A percentile compares a stretch with the other conserved stretches of the same genome.
Evolutionary conservation across 441 rosid genomes (phyloP).

Genomic region (Euphorbia celastroides): DNA sequence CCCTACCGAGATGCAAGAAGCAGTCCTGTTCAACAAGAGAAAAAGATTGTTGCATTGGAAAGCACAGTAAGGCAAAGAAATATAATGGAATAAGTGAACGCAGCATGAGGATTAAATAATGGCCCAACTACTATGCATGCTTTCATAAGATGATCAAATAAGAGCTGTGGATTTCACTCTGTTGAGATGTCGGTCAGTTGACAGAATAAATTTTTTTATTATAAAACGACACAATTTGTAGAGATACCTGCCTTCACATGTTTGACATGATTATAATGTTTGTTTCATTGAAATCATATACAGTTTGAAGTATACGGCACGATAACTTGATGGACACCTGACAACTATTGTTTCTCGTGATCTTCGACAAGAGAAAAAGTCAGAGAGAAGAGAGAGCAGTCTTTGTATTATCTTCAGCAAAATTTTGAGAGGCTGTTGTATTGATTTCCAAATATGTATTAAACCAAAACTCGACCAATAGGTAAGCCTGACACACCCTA

Average conservation of each 20-base stretch:
- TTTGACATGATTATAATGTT: neutral
- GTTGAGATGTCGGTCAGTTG: conserved; percentile 42
- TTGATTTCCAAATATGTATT: neutral
- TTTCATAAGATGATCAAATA: conserved; percentile 66
- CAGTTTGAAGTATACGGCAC: neutral
- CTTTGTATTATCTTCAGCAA: neutral
- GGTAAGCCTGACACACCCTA: neutral
- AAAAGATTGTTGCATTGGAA: neutral
- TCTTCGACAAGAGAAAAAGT: conserved; percentile 8
- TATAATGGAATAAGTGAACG: neutral
- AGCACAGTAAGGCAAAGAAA: neutral
- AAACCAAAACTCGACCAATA: too few relatives aligned
- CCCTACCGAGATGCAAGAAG: conserved; percentile 98
- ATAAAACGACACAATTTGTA: neutral
- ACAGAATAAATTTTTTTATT: conserved; percentile 7
- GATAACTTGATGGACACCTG: neutral
- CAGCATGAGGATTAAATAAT: conserved; percentile 13
- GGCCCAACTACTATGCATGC: conserved; percentile 78
- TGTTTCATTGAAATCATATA: neutral
- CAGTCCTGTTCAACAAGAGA: conserved; percentile 70
- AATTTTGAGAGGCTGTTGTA: neutral
- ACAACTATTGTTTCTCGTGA: conserved; percentile 77
- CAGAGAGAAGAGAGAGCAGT: neutral
- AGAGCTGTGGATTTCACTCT: conserved; percentile 52
- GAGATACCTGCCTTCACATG: neutral